phyloP scores from a whole-genome alignment of 2,329 filamentous ascomycete genomes.

The Tolypocladium pustulatum region DNA sequence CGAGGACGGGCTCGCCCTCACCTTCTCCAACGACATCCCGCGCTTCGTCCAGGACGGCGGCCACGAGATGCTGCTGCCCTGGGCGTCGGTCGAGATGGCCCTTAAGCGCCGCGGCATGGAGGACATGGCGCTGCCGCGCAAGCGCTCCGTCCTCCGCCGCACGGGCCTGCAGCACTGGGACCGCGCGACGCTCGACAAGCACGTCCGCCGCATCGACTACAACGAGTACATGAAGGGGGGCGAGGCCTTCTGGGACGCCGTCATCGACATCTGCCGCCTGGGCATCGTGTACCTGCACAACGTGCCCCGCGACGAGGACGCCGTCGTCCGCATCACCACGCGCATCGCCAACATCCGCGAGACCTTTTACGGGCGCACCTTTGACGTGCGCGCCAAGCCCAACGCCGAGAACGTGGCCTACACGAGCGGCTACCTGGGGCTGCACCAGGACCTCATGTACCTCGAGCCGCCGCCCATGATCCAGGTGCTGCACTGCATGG shows the following conservation, averaged over 20 bases:
- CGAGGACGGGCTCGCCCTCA: slow-evolving; percentile 38
- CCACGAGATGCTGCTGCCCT: slow-evolving; percentile 22
- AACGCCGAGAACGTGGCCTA: slow-evolving; percentile 88
- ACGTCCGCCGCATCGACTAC: slow-evolving; percentile 55
- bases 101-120: slow-evolving; percentile 13
- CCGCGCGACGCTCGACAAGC: slow-evolving; percentile 18
- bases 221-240: slow-evolving; percentile 57
- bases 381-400: slow-evolving; percentile 76
- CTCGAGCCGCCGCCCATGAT: slow-evolving; percentile 67
- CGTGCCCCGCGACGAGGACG: slow-evolving; percentile 57
- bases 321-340: slow-evolving; percentile 57
- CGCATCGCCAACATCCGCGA: slow-evolving; percentile 71
- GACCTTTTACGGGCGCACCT: slow-evolving; percentile 86
- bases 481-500: slow-evolving; percentile 82
- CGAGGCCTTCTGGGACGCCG: slow-evolving; percentile 44
- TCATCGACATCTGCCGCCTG: slow-evolving; percentile 51
- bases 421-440: slow-evolving; percentile 68
- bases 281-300: slow-evolving; percentile 70
- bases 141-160: slow-evolving; percentile 16
- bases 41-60: slow-evolving; percentile 14
- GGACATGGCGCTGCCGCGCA: slow-evolving; percentile 12
- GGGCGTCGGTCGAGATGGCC: slow-evolving; percentile 24
- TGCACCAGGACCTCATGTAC: slow-evolving; percentile 93
- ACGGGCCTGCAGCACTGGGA: slow-evolving; percentile 32
- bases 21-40: slow-evolving; percentile 44